Base-by-base conservation (phyloP, 2,329 filamentous ascomycete genomes). In the Calycina herbarum region DNA sequence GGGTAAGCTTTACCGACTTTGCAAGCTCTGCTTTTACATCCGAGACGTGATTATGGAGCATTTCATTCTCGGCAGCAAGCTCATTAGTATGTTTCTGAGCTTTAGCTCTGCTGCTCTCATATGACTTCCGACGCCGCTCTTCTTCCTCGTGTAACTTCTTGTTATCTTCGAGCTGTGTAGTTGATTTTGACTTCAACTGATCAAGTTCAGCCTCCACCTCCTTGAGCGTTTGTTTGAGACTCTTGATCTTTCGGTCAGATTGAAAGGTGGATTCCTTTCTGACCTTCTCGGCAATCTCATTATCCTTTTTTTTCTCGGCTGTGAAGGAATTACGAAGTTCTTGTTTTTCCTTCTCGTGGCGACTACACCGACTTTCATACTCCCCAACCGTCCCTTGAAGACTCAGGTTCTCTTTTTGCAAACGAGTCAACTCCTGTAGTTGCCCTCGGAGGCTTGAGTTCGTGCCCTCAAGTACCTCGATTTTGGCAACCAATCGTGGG, bases 361-460 rank as follows among this genome's bases (percentile, higher is more conserved):
- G 67, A 24, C 72, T 68, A 45, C 77, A 67, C 20, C 70, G n/a
- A 64, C 59, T n/a, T 71, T 63, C 17, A 65, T 61, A 42, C 38
- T 56, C 31, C 20, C 31, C 1, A 68, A 27, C 58, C 68, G 66
- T n/a, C 61, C 48, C 33, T 70, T 64, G 10, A 66, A 48, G 11
- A 67, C 56, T 24, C 59, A 58, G 29, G 63, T 56, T 27, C 68
- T 72, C 64, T 40, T 71, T 64, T 38, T 69, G 66, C 27, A 61
- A 42, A 40, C 68, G 61, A 1, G 57, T 56, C 8, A 74, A 70
- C n/a, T 76, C 75, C 65, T 79, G 73, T 1, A 74, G 64, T 15
- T 77, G 75, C 35, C 73, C 63, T 1, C 76, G 67, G 27, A 68
- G 66, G 20, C n/a, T 65, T 38, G 57, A 62, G 40, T 20, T 76